Evolutionary conservation across 768 basidiomycete genomes (phyloP), one percentile per base, ranked within the genome.

Genomic region (Calvatia gigantea): DNA sequence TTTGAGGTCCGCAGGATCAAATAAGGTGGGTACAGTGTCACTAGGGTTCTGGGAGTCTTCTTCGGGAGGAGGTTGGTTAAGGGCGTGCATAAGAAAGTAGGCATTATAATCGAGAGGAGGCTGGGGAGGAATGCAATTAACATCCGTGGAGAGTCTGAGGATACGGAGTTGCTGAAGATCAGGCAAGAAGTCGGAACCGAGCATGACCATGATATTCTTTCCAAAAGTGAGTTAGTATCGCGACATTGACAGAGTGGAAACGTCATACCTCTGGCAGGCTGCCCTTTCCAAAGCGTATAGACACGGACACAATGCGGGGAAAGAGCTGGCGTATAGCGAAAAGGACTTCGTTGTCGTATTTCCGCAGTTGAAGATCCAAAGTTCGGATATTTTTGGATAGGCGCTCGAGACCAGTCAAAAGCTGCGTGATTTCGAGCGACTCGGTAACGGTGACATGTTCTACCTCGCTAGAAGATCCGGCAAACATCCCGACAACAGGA

Each of bases 291-390:
- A 64, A 69, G 11, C 64, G 51, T 4, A 71, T 55, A 3, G 64
- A 58, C 28, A 71, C 46, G n/a, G 58, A 58, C 17, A 48, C 31
- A 7, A 63, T 25, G 32, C 41, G n/a, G 12, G 54, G 51, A 44
- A 70, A 71, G 1, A 71, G 51, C 2, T 62, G 44, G 14, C 64
- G 62, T 9, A 67, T 60, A 0, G 70, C 70, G 37, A 66, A 71
- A 8, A 70, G 57, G 6, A 70, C 54, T 56, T 71, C 70, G 1
- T 67, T 60, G 31, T 71, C 70, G 66, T 68, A 71, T 12, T 58
- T 56, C 8, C 61, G 49, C 1, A 70, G 51, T 32, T 64, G 60
- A 1, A 71, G 39, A n/a, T 68, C 64, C 15, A 71, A 45, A 4
- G 58, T 58, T 6, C 58, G 48, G 0, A 70, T 44, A 4, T 60